phyloP scores from a whole-genome alignment of 495 filamentous ascomycete genomes.

The Penicillium goetzii region DNA sequence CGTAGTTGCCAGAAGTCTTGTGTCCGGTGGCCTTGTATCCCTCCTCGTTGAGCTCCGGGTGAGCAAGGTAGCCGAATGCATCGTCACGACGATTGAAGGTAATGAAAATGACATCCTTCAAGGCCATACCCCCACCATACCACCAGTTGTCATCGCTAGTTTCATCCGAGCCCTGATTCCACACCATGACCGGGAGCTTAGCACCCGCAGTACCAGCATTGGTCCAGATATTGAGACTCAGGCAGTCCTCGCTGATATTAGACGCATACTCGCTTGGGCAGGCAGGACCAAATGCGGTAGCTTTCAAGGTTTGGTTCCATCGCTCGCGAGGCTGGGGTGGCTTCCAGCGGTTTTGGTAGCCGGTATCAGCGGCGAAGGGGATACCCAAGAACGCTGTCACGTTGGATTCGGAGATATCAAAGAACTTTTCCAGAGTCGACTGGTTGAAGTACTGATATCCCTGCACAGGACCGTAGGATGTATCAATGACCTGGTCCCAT shows the following conservation, averaged over 20 bases:
- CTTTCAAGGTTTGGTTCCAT: constrained; percentile 34
- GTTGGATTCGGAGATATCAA: constrained; percentile 51
- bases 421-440: constrained; percentile 32
- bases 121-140: constrained; percentile 36
- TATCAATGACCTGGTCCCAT: constrained; percentile 32
- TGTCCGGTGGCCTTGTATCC: constrained; percentile 31
- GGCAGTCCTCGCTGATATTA: constrained; percentile 36
- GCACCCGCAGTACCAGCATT: constrained; percentile 28
- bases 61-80: constrained; percentile 67
- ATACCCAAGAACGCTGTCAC: constrained; percentile 43
- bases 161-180: constrained; percentile 37
- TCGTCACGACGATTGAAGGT: constrained; percentile 75
- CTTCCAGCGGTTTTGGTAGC: constrained; percentile 37
- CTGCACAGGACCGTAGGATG: constrained; percentile 31
- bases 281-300: constrained; percentile 26
- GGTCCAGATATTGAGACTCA: constrained; percentile 39
- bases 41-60: constrained; percentile 53
- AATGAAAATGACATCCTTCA: constrained; percentile 60
- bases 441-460: constrained; percentile 38
- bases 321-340: constrained; percentile 30
- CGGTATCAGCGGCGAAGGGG: constrained; percentile 36
- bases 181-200: constrained; percentile 37
- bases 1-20: constrained; percentile 51
- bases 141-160: constrained; percentile 30
- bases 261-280: constrained; percentile 24